These are phyloP conservation scores for Coemansia sp. DNA, from an alignment of 192 early-diverging fungal genomes.

Conservation along the genomic window DNA sequence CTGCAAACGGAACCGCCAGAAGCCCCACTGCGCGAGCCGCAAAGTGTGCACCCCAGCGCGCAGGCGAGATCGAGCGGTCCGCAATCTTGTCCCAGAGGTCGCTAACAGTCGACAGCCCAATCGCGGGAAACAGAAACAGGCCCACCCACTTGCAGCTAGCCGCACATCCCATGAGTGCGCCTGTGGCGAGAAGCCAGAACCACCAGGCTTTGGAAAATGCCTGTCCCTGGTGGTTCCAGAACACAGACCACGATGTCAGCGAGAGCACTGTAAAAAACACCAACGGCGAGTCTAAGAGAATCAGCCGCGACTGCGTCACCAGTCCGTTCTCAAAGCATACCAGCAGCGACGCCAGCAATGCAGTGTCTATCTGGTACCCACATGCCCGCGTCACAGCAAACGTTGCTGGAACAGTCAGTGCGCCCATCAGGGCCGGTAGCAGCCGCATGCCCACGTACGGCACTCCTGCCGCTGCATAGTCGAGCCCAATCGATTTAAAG, in stretches of 20 bases:
- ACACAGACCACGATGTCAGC: slow-evolving; percentile 84
- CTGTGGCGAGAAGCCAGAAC: slow-evolving; percentile 86
- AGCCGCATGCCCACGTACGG: slow-evolving; percentile 90
- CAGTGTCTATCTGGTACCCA: slow-evolving; percentile 69
- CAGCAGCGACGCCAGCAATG: slow-evolving; percentile 72
- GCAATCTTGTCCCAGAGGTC: slow-evolving; percentile 91
- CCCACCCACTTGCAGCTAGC: slow-evolving; percentile 93
- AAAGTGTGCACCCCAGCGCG: slow-evolving; percentile 64
- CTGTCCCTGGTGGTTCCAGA: slow-evolving; percentile 66
- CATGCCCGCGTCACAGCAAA: slow-evolving; percentile 78
- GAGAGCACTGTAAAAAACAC: slow-evolving; percentile 82
- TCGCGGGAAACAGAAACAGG: slow-evolving; percentile 80
- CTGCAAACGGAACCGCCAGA: slow-evolving; percentile 70
- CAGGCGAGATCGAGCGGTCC: slow-evolving; percentile 59
- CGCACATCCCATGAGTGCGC: slow-evolving; percentile 69
- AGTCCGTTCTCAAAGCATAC: slow-evolving; percentile 91
- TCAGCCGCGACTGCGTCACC: slow-evolving; percentile 87
- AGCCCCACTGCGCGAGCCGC: slow-evolving; percentile 78
- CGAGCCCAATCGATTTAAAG: slow-evolving; percentile 91
- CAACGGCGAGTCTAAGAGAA: slow-evolving; percentile 89
- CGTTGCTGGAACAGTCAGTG: slow-evolving; percentile 76
- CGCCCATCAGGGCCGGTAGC: slow-evolving; percentile 75
- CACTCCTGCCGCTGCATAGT: slow-evolving; percentile 85
- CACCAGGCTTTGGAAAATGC: slow-evolving; percentile 85
- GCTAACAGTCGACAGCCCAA: slow-evolving; percentile 78